These are phyloP conservation scores for Orobanche coerulescens DNA, from an alignment of 257 asterid species.

Conservation along the genomic window DNA sequence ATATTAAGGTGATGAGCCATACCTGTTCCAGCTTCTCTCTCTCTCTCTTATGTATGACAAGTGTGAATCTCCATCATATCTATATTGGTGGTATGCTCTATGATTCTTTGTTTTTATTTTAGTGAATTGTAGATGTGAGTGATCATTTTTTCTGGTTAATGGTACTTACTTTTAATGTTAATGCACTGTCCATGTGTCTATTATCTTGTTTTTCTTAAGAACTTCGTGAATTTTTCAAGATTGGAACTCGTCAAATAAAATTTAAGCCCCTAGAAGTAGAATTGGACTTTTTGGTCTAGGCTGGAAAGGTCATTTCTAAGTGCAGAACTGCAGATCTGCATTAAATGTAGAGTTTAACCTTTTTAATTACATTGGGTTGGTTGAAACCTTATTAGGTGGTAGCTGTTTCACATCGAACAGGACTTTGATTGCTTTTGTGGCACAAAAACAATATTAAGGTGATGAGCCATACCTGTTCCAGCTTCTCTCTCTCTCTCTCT, in stretches of 20 bases:
- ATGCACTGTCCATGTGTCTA: not conserved
- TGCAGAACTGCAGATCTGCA: constrained; percentile 10
- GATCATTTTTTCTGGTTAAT: not conserved
- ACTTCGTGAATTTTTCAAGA: not conserved
- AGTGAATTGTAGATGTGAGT: not conserved
- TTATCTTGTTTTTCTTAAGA: not conserved
- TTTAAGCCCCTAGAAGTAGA: constrained; percentile 2
- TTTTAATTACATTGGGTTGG: not conserved
- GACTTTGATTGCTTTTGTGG: not conserved
- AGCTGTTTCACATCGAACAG: not conserved
- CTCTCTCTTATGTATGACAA: not conserved
- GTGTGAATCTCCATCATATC: not conserved
- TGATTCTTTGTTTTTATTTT: constrained; percentile 6
- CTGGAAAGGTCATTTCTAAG: constrained; percentile 3
- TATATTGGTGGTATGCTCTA: constrained; percentile 36
- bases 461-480: constrained; percentile 7
- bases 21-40: not conserved
- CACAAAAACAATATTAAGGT: not conserved
- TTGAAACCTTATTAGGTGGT: not conserved
- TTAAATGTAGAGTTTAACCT: not conserved
- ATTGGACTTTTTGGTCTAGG: not conserved
- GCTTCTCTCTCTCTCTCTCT: not conserved
- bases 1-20: constrained; percentile 5
- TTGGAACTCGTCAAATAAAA: not conserved
- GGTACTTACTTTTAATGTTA: not conserved